Percentiles rank a stretch among this genome's conserved stretches.
phyloP scores from a whole-genome alignment of 225 moss, liverwort and hornwort genomes.

The Anthoceros angustus region DNA sequence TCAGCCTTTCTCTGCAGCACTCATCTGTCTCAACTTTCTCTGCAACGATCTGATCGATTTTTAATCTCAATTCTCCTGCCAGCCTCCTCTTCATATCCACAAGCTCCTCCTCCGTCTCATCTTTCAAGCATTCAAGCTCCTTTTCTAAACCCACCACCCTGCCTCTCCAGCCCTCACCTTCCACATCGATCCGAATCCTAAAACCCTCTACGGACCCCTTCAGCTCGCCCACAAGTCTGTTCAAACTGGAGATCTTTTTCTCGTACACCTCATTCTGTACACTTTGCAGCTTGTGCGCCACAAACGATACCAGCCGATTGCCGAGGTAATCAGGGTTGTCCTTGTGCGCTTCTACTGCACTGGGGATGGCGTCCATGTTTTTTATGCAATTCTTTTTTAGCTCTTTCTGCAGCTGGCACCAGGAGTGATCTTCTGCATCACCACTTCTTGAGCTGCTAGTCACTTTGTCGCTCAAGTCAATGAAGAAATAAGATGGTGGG shows the following conservation, averaged over 20 bases:
- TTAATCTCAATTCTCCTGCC: constrained; percentile 52
- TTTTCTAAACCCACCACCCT: constrained; percentile 79
- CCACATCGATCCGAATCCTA: constrained; percentile 78
- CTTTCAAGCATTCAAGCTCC: constrained; percentile 69
- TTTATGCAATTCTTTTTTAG: neutral
- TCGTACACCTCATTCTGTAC: constrained; percentile 44
- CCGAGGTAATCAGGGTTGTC: neutral
- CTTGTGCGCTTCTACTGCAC: neutral
- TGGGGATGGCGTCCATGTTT: neutral
- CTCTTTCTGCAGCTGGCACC: neutral
- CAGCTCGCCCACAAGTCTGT: constrained; percentile 64
- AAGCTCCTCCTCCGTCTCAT: constrained; percentile 75
- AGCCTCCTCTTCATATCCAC: constrained; percentile 67
- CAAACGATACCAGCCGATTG: constrained; percentile 1
- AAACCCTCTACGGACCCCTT: constrained; percentile 79
- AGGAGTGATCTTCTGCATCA: neutral
- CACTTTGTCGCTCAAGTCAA: constrained; percentile 2
- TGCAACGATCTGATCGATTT: constrained; percentile 52
- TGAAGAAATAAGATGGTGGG: constrained; percentile 1
- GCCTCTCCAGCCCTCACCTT: constrained; percentile 74
- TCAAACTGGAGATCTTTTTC: constrained; percentile 49
- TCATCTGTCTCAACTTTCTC: constrained; percentile 55
- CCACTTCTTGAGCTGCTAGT: neutral
- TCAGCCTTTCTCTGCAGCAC: constrained; percentile 49
- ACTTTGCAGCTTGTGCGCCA: constrained; percentile 18